Evolutionary conservation across 2,329 filamentous ascomycete species (phyloP).

Genomic region (Cordyceps cateniannulata): DNA sequence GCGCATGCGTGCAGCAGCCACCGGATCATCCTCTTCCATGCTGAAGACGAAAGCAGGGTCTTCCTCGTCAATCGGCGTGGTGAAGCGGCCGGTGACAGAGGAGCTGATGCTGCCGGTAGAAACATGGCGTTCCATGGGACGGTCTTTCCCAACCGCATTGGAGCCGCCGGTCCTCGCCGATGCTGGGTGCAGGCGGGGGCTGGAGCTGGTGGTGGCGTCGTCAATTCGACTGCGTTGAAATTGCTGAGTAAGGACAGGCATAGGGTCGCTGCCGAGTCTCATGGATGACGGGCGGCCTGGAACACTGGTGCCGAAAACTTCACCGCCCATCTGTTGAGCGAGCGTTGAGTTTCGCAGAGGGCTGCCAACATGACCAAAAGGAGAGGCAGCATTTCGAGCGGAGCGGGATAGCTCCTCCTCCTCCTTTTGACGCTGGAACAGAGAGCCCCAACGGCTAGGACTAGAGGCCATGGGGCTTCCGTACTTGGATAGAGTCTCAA

Average conservation of each 20-base stretch:
- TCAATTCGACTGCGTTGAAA: constrained; percentile 53
- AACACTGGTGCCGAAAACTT: constrained; percentile 28
- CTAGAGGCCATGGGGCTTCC: constrained; percentile 55
- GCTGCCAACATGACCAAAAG: constrained; percentile 60
- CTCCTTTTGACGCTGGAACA: constrained; percentile 54
- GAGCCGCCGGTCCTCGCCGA: constrained; percentile 34
- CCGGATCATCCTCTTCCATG: constrained; percentile 56
- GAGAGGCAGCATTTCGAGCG: constrained; percentile 37
- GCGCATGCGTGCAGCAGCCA: constrained; percentile 36
- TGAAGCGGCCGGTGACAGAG: constrained; percentile 49
- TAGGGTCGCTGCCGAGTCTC: constrained; percentile 42
- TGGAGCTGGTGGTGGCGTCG: constrained; percentile 38
- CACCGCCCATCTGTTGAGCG: constrained; percentile 50
- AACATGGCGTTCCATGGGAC: constrained; percentile 49
- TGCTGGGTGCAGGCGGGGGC: constrained; percentile 46
- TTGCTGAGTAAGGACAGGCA: constrained; percentile 56
- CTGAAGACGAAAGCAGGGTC: constrained; percentile 58
- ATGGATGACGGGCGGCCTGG: constrained; percentile 32
- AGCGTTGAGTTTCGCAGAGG: constrained; percentile 58
- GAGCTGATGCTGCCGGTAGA: constrained; percentile 54
- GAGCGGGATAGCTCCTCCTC: constrained; percentile 43
- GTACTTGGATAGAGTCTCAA: constrained; percentile 48
- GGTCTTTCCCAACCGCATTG: constrained; percentile 36
- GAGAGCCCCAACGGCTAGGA: constrained; percentile 54
- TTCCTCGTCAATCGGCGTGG: constrained; percentile 60